phyloP scores from a whole-genome alignment of 192 early-diverging fungal genomes.

The Rhizoclosmatium globosum region DNA sequence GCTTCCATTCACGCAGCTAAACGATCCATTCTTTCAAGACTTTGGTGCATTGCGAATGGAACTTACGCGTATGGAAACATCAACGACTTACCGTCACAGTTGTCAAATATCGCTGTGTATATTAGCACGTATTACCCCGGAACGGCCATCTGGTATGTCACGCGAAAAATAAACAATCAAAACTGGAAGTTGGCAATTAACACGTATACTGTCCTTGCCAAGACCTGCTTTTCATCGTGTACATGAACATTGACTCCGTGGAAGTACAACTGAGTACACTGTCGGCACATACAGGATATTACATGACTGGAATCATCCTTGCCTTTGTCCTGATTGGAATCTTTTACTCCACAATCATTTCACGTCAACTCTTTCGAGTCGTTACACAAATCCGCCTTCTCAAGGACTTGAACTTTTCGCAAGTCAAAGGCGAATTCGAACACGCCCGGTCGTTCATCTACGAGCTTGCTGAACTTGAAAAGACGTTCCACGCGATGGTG shows the following conservation, averaged over 20 bases:
- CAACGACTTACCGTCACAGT: too few relatives aligned
- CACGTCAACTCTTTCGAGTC: slow-evolving; percentile 25
- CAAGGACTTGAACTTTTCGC: slow-evolving; percentile 17
- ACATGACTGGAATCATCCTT: slow-evolving; percentile 3
- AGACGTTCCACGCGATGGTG: slow-evolving; percentile 20
- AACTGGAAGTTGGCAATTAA: background rate
- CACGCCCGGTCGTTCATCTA: slow-evolving; percentile 1
- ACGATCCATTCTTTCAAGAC: too few relatives aligned
- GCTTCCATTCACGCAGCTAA: too few relatives aligned
- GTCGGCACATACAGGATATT: background rate
- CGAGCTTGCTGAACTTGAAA: slow-evolving; percentile 19
- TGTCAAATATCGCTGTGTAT: too few relatives aligned
- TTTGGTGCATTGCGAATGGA: too few relatives aligned
- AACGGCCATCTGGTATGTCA: too few relatives aligned
- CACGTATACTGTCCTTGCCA: background rate
- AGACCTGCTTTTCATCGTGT: background rate
- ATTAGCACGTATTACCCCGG: background rate
- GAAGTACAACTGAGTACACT: background rate
- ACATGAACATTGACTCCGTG: background rate
- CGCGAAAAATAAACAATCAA: background rate
- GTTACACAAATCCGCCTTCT: slow-evolving; percentile 18
- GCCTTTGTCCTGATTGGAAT: slow-evolving; percentile 7
- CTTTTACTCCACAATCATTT: slow-evolving; percentile 4
- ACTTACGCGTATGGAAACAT: background rate
- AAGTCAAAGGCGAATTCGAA: slow-evolving; percentile 7